Evolutionary conservation across 805 yeast species (phyloP).

Genomic region (Saturnispora kantuleensis): DNA sequence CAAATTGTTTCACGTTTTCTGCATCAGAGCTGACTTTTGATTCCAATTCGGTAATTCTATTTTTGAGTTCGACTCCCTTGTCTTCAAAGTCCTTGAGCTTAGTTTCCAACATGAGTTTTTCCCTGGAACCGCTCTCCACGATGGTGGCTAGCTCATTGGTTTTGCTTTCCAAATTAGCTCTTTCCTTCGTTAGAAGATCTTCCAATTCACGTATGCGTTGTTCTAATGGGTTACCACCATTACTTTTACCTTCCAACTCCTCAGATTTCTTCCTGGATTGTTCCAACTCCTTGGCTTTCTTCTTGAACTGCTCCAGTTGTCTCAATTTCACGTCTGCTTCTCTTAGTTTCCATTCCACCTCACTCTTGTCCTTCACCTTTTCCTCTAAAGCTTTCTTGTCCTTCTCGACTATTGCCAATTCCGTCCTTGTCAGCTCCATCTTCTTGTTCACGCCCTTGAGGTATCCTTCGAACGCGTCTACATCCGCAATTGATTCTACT

Average conservation of each 20-base stretch:
- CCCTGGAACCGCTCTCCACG: too few species aligned
- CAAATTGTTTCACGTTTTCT: conserved; percentile 7
- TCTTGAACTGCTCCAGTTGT: not conserved
- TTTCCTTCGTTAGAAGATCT: not conserved
- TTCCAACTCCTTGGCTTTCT: not conserved
- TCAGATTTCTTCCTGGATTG: not conserved
- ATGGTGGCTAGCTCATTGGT: too few species aligned
- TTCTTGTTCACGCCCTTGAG: conserved; percentile 53
- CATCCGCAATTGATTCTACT: conserved; percentile 61
- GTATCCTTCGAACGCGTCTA: conserved; percentile 60
- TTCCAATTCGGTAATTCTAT: conserved; percentile 10
- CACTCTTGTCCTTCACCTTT: conserved; percentile 10
- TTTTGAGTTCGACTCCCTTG: conserved; percentile 1
- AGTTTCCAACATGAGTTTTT: not conserved
- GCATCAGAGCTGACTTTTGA: not conserved
- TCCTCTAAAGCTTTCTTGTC: conserved; percentile 12
- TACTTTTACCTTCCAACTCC: conserved; percentile 10
- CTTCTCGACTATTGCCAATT: conserved; percentile 41
- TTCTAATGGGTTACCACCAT: not conserved
- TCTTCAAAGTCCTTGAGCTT: not conserved
- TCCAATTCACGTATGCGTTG: not conserved
- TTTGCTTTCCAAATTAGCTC: too few species aligned
- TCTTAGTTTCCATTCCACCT: conserved; percentile 10
- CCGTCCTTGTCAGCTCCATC: conserved; percentile 51
- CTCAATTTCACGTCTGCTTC: conserved; percentile 25